Percentiles rank a stretch among this genome's conserved stretches.
Conservation (phyloP, 768 basidiomycete species). For the Omphalotus guepiniiformis region DNA sequence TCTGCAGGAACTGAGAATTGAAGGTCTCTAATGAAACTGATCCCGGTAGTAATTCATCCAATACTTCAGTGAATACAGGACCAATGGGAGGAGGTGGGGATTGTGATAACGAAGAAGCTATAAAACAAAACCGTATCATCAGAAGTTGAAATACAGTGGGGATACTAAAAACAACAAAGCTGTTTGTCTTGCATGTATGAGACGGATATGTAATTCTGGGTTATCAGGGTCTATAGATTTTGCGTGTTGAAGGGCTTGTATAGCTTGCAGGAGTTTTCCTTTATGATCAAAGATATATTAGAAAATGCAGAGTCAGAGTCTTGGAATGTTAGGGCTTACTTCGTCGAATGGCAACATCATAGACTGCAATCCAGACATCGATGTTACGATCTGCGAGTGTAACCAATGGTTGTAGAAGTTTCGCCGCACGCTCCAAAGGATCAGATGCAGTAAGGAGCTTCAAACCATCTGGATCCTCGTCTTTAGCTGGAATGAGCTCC, state of each 20-base stretch:
- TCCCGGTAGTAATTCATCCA: slow-evolving; percentile 51
- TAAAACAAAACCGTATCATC: background rate
- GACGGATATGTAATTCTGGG: slow-evolving; percentile 68
- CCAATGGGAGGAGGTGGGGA: slow-evolving; percentile 40
- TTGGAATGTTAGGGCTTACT: slow-evolving; percentile 46
- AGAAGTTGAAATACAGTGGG: background rate
- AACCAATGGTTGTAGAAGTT: slow-evolving; percentile 61
- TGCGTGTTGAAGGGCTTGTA: slow-evolving; percentile 60
- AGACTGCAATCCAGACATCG: slow-evolving; percentile 69
- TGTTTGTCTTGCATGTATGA: slow-evolving; percentile 56
- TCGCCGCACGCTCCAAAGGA: slow-evolving; percentile 71
- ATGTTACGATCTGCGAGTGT: slow-evolving; percentile 47
- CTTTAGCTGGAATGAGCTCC: slow-evolving; percentile 50
- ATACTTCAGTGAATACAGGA: slow-evolving; percentile 41
- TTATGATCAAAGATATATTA: slow-evolving; percentile 4
- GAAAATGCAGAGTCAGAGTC: background rate
- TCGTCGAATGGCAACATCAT: slow-evolving; percentile 79
- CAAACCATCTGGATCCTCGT: slow-evolving; percentile 82
- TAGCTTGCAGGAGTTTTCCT: slow-evolving; percentile 83
- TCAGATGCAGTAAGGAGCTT: slow-evolving; percentile 61
- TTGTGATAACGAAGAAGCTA: slow-evolving; percentile 45
- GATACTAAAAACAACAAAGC: slow-evolving; percentile 32
- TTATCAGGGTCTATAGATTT: slow-evolving; percentile 47
- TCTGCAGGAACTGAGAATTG: slow-evolving; percentile 76
- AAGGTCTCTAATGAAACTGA: slow-evolving; percentile 57